phyloP scores from a whole-genome alignment of 768 basidiomycete species.

The Termitomyces sp. region DNA sequence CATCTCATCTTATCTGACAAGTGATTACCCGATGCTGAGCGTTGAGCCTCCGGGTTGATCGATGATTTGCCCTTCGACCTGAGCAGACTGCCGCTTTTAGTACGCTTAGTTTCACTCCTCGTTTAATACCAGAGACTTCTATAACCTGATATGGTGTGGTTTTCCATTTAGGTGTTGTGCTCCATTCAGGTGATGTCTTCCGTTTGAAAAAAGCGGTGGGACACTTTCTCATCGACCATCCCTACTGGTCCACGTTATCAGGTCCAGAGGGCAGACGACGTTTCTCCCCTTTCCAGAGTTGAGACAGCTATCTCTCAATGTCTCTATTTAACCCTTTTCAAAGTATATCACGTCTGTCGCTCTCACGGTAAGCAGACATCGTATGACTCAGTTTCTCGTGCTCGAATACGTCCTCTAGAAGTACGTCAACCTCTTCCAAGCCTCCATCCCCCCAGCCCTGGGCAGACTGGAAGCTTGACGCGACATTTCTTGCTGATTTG shows the following conservation, averaged over 20 bases:
- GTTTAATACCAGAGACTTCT: too few species aligned
- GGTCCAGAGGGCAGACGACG: too few species aligned
- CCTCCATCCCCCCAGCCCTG: background rate
- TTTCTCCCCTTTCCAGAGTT: background rate
- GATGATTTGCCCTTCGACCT: background rate
- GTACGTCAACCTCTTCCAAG: background rate
- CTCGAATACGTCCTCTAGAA: background rate
- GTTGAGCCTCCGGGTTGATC: too few species aligned
- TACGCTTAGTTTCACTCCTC: background rate
- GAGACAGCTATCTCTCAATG: background rate
- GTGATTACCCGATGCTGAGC: too few species aligned
- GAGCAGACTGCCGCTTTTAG: background rate
- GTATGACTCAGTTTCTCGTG: background rate
- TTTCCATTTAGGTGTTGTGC: background rate
- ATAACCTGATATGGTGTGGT: background rate
- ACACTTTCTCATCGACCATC: background rate
- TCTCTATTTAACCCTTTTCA: background rate
- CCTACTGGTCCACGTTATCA: background rate
- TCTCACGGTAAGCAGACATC: too few species aligned
- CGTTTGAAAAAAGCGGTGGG: too few species aligned
- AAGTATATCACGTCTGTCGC: too few species aligned
- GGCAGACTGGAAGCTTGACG: conserved; percentile 9
- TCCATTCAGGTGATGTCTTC: background rate
- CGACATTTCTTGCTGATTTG: conserved; percentile 4
- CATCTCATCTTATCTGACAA: background rate